Evolutionary conservation across 345 rosid species (phyloP), one percentile per base, ranked within the genome.

Genomic region (Aethionema arabicum): DNA sequence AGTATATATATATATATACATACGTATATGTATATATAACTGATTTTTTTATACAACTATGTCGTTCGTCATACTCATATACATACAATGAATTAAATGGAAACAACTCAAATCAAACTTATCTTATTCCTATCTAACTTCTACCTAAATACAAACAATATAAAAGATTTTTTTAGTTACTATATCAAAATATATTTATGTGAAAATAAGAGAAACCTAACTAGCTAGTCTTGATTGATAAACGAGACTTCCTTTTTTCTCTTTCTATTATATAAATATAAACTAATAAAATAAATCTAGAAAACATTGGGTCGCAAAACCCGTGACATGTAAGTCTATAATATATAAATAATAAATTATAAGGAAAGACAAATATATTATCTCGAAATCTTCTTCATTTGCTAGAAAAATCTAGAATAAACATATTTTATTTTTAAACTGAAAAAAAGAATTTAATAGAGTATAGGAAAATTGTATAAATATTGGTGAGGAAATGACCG

Each of bases 51-150:
- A 43, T 44, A 15, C 33, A 52, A 39, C 12, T 30, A 14, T 49
- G 51, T 21, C 27, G 27, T 21, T 21, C 59, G 40, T 57, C 30
- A 58, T 47, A 37, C 27, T 55, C 72, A 61, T 67, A 43, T 69
- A 61, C 57, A 53, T 44, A 30, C 33, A 57, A 38, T 56, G 41
- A 47, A 56, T 46, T 65, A 13, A 13, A 38, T 37, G 21, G 49
- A 32, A 11, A 58, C 10, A 4, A 31, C 13, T 16, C 13, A 38
- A 53, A 14, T 42, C n/a, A 14, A 48, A 42, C 36, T 45, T 69
- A 47, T 53, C 35, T 15, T 7, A 14, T 52, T 59, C 21, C 11
- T 54, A 69, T 69, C 67, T 55, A 40, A 62, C 68, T 69, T 16
- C 6, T 46, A 62, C 68, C 74, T 16, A 69, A 55, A 45, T 67